phyloP scores from a whole-genome alignment of 441 rosid genomes.

The Erodium moschatum region DNA sequence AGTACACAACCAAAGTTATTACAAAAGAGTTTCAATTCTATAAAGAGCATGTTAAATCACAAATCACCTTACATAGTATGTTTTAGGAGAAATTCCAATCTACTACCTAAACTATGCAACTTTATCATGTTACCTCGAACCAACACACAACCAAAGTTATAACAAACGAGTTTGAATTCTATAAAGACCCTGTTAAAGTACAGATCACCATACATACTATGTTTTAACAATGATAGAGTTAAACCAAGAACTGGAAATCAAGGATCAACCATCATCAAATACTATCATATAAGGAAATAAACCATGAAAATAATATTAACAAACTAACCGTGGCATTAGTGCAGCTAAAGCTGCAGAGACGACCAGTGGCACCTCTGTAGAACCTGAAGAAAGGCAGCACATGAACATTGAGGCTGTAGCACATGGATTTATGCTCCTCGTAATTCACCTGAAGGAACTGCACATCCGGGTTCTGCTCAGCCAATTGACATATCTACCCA shows the following conservation, averaged over 20 bases:
- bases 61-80: no score
- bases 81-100: no score
- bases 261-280: background rate
- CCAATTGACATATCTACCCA: slow-evolving; percentile 66
- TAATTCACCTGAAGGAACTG: slow-evolving; percentile 79
- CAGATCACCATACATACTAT: no score
- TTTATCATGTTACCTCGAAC: no score
- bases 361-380: slow-evolving; percentile 79
- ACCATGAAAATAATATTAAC: background rate
- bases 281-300: background rate
- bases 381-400: slow-evolving; percentile 83
- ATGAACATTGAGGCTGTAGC: slow-evolving; percentile 78
- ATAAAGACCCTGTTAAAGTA: no score
- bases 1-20: background rate
- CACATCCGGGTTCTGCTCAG: slow-evolving; percentile 67
- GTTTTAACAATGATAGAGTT: no score
- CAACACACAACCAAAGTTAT: no score
- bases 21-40: no score
- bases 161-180: no score
- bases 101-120: no score
- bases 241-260: no score
- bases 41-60: no score
- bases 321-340: slow-evolving; percentile 73
- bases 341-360: slow-evolving; percentile 87
- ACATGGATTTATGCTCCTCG: slow-evolving; percentile 94